phyloP scores from a whole-genome alignment of 768 basidiomycete genomes.

The Psilocybe subaeruginosa region DNA sequence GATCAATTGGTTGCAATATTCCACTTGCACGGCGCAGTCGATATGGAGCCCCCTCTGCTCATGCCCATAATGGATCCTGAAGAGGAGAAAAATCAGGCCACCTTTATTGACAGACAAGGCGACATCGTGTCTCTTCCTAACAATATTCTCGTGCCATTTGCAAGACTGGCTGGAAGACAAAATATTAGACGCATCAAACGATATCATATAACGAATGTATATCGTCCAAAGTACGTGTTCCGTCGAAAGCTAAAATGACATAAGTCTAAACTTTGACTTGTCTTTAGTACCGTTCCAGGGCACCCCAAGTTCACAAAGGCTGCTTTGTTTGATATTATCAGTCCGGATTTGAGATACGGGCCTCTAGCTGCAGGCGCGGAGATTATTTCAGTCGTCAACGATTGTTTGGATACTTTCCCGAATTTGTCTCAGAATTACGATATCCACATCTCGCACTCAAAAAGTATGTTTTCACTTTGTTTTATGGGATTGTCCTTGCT shows the following conservation, averaged over 20 bases:
- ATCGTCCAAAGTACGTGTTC: slow-evolving; percentile 60
- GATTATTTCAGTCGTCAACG: slow-evolving; percentile 66
- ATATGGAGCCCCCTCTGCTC: slow-evolving; percentile 84
- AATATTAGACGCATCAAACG: slow-evolving; percentile 77
- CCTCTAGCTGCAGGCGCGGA: slow-evolving; percentile 76
- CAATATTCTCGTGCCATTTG: slow-evolving; percentile 75
- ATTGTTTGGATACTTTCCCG: slow-evolving; percentile 73
- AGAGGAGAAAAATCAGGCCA: slow-evolving; percentile 67
- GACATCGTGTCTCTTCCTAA: slow-evolving; percentile 76
- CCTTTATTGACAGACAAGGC: slow-evolving; percentile 80
- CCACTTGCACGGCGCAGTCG: slow-evolving; percentile 87
- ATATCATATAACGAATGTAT: slow-evolving; percentile 78
- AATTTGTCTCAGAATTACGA: slow-evolving; percentile 70
- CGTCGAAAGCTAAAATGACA: neutral
- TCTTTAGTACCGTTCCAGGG: slow-evolving; percentile 59
- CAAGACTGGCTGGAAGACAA: slow-evolving; percentile 76
- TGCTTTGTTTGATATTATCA: slow-evolving; percentile 84
- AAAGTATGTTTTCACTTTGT: slow-evolving; percentile 46
- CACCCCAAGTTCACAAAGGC: slow-evolving; percentile 77
- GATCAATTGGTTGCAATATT: slow-evolving; percentile 80
- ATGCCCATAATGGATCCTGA: slow-evolving; percentile 69
- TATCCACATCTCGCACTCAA: slow-evolving; percentile 79
- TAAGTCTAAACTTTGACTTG: neutral
- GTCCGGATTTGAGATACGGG: slow-evolving; percentile 66
- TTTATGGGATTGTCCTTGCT: neutral